Evolutionary conservation across 78 protist species (phyloP), one percentile per base, ranked within the genome.

Genomic region (Diacronema lutheri): DNA sequence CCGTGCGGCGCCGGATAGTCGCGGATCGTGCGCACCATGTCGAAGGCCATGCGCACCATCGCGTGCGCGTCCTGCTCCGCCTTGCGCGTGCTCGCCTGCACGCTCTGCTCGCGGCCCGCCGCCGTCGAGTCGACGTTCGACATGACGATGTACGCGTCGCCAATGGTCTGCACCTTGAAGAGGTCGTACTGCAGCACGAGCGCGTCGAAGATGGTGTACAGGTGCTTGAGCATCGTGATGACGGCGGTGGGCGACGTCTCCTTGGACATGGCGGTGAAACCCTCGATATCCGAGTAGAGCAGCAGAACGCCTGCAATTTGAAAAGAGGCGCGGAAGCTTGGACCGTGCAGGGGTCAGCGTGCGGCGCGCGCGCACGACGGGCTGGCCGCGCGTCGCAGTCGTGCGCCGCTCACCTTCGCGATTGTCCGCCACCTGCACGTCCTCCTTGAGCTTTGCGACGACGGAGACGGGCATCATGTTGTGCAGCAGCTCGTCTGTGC

Each of bases 141-240:
- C 50, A 44, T 44, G 50, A 61, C 74, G 60, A 85, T 40, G 41
- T 78, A 89, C 35, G 87, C 89, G 37, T 89, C 92, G 0, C 92
- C 92, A 11, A 89, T 89, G 41, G 89, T 89, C 77, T 89, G 78
- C 68, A 89, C 85, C 81, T 85, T 84, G 10, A 3, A 11, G 29
- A 73, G 9, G 44, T 26, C 69, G 79, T 85, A 25, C 78, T 68
- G 6, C 29, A 14, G 23, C 62, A 57, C 31, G 14, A 82, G 35
- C 57, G 10, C 16, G 86, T 82, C 86, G 33, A 65, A 25, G 38
- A 64, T 20, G 44, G 19, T 33, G n/a, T 29, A 64, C 29, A 66
- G 29, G 35, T 50, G 25, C 61, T 82, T 82, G 80, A 82, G 86
- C 84, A 79, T 31, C 37, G 37, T 19, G 37, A 79, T 55, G 26